Percentiles rank a stretch among this genome's conserved stretches.
Evolutionary conservation across 352 stramenopile genomes (phyloP).

Genomic region (Phytopythium kandeliae): DNA sequence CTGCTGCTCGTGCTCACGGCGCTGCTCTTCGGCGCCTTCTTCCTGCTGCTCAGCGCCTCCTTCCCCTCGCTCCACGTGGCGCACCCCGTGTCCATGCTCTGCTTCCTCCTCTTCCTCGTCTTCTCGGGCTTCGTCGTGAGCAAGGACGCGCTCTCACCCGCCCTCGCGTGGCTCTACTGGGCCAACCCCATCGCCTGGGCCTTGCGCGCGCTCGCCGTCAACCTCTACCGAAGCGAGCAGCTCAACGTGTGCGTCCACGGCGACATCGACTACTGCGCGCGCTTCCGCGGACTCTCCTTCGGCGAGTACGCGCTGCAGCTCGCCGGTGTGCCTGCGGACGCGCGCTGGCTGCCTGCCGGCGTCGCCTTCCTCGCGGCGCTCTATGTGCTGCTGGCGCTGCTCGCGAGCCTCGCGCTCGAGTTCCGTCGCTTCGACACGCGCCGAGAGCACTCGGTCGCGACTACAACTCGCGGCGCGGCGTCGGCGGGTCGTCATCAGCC

Average conservation of each 20-base stretch:
- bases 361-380: no score
- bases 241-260: conserved; percentile 29
- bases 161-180: conserved; percentile 49
- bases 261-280: conserved; percentile 34
- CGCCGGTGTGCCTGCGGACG: no score
- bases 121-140: conserved; percentile 45
- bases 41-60: conserved; percentile 29
- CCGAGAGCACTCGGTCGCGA: no score
- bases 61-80: conserved; percentile 36
- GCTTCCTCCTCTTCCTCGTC: conserved; percentile 35
- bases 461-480: no score
- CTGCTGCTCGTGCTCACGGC: conserved; percentile 35
- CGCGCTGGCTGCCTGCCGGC: no score
- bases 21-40: conserved; percentile 25
- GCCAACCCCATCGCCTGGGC: conserved; percentile 51
- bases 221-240: conserved; percentile 29
- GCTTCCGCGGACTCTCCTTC: neutral
- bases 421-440: no score
- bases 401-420: no score
- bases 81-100: conserved; percentile 32
- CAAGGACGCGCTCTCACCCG: conserved; percentile 26
- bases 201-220: conserved; percentile 31
- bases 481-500: no score
- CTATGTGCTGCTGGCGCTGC: no score
- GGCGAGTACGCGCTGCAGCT: no score